These are phyloP conservation scores for Leccinum disarticulatum DNA, from an alignment of 768 basidiomycete species.

Conservation along the genomic window DNA sequence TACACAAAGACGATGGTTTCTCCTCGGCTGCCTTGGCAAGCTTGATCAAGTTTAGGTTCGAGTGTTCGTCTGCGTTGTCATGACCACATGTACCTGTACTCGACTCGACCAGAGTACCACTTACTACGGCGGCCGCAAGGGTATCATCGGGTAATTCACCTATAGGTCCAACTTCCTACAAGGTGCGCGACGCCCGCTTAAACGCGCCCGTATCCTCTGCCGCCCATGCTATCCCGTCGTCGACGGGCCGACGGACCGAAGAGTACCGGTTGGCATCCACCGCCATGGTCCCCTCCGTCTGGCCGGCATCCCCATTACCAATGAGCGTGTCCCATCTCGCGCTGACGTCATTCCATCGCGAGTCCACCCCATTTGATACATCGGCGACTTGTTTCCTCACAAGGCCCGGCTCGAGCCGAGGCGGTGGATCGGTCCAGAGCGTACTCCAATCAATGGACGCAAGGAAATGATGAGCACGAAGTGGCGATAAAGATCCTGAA, in stretches of 20 bases:
- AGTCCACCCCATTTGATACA: constrained; percentile 26
- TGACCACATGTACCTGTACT: not conserved
- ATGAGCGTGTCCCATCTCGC: constrained; percentile 53
- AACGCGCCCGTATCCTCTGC: constrained; percentile 31
- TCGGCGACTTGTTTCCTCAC: constrained; percentile 40
- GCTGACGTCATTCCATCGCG: constrained; percentile 52
- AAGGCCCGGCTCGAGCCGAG: constrained; percentile 57
- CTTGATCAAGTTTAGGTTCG: not conserved
- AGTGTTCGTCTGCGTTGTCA: not conserved
- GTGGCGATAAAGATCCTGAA: constrained; percentile 39
- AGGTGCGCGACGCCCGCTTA: constrained; percentile 23
- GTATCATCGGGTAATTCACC: constrained; percentile 40
- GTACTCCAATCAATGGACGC: constrained; percentile 55
- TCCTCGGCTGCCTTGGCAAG: constrained; percentile 1
- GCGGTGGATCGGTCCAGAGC: constrained; percentile 65
- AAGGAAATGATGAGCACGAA: constrained; percentile 67
- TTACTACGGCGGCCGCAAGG: not conserved
- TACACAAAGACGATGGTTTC: constrained; percentile 1
- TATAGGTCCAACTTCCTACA: constrained; percentile 43
- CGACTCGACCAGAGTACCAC: not conserved
- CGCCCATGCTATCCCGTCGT: constrained; percentile 50
- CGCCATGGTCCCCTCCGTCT: constrained; percentile 9
- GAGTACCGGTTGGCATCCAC: not conserved
- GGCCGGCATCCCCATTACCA: constrained; percentile 18
- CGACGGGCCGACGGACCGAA: not conserved